Evolutionary conservation across 192 early-diverging fungal genomes (phyloP), one percentile per base, ranked within the genome.

Genomic region (Mortierella hygrophila): DNA sequence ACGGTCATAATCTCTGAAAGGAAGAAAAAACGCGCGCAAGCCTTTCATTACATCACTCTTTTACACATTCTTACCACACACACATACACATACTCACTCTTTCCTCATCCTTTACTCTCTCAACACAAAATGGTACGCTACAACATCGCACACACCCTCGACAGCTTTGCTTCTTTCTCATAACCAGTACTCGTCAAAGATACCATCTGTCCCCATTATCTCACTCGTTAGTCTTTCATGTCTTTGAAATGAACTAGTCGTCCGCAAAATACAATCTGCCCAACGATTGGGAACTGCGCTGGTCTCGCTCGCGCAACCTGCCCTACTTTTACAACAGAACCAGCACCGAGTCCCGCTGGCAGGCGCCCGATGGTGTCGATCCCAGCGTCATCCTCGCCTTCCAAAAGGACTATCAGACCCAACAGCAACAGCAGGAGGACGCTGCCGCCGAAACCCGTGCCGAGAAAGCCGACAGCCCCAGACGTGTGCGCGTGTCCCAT

Each of bases 271-370:
- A 89, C 87, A 88, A 91, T 32, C 88, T 94, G 23, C 93, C 94
- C 41, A 89, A 92, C 47, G 87, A 93, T 73, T 96, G 95, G 95
- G 93, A 93, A 72, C 84, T 94, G 11, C 94, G 95, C 72, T 89
- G 86, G 68, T 96, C 95, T 29, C 90, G 91, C 54, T 92, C 92
- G 3, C 91, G 90, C 83, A 89, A 92, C 78, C 92, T 90, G n/a
- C 83, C 91, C 47, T 97, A 97, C 81, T 97, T 95, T 85, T 96
- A 93, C 80, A 97, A 97, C 84, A 89, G 83, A n/a, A 88, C 83
- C 23, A 96, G 93, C 9, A 85, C 92, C 16, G 95, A 96, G 81
- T 93, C 92, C 68, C 90, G 92, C 32, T 97, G 96, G 96, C 95
- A 96, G 41, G 89, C 93, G 23, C 96, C 96, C 6, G 82, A 88